These are phyloP conservation scores for Fusarium sarcochroum DNA, from an alignment of 2,329 filamentous ascomycete genomes.

Conservation along the genomic window DNA sequence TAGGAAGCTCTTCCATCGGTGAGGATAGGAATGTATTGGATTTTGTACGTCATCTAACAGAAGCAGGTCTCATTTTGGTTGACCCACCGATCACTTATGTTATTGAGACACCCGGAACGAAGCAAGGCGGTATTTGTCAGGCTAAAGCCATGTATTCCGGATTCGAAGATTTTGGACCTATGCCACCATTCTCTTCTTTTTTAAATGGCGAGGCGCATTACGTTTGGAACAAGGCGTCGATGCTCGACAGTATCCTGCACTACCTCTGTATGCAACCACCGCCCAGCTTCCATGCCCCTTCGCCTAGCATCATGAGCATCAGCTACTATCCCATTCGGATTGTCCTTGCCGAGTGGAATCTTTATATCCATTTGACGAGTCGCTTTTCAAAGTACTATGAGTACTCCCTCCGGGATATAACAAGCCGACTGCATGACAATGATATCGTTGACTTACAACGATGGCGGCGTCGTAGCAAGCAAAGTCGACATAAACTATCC, in stretches of 20 bases:
- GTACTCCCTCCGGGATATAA: not conserved
- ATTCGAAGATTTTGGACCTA: not conserved
- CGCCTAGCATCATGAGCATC: fast-evolving
- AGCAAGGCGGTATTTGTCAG: too few species aligned
- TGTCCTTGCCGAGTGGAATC: not conserved
- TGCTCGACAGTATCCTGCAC: not conserved
- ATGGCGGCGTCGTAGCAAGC: not conserved
- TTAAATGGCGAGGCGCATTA: fast-evolving
- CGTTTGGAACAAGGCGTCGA: fast-evolving
- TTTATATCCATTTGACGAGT: not conserved
- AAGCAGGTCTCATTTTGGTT: too few species aligned
- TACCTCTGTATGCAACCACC: too few species aligned
- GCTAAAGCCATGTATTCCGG: too few species aligned
- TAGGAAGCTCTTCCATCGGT: too few species aligned
- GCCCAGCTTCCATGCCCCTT: too few species aligned
- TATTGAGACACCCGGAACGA: too few species aligned
- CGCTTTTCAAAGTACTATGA: not conserved
- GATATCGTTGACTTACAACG: not conserved
- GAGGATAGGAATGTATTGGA: too few species aligned
- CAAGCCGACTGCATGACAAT: fast-evolving
- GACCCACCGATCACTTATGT: too few species aligned
- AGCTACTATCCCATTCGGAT: not conserved
- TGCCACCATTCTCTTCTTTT: fast-evolving
- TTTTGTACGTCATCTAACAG: too few species aligned
- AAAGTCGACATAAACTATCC: fast-evolving